phyloP scores from a whole-genome alignment of 2,329 filamentous ascomycete species.

The Exophiala lecanii-corni region DNA sequence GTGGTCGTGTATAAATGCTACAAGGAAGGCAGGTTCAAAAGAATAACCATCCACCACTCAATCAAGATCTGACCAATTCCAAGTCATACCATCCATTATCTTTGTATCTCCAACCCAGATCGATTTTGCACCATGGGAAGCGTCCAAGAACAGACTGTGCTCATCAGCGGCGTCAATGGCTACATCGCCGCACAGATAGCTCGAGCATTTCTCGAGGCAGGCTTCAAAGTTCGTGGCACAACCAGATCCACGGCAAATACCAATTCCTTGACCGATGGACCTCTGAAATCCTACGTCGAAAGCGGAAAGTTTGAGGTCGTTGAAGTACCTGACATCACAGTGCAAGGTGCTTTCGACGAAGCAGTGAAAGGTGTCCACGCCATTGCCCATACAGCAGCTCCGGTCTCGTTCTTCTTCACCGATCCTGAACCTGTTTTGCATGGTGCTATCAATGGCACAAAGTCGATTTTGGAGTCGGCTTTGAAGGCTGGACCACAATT shows the following conservation, averaged over 20 bases:
- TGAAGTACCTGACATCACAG: conserved; percentile 29
- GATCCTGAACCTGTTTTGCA: conserved; percentile 6
- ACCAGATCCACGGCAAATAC: conserved; percentile 26
- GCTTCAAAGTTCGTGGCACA: conserved; percentile 31
- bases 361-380: conserved; percentile 32
- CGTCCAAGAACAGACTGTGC: conserved; percentile 26
- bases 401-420: conserved; percentile 3
- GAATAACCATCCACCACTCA: too few relatives aligned
- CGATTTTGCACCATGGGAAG: background rate
- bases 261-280: conserved; percentile 25
- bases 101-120: background rate
- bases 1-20: background rate
- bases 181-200: conserved; percentile 32
- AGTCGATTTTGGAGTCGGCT: conserved; percentile 8
- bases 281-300: conserved; percentile 26
- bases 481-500: conserved; percentile 21
- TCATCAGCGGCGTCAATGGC: conserved; percentile 34
- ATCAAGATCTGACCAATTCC: too few relatives aligned
- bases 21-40: too few relatives aligned
- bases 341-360: conserved; percentile 33
- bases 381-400: conserved; percentile 26
- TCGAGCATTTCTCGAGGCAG: conserved; percentile 26
- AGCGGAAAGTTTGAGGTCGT: conserved; percentile 27
- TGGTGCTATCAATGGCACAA: conserved; percentile 10
- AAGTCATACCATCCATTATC: too few relatives aligned